These are phyloP conservation scores for Miscanthus lutarioriparius DNA, from an alignment of 176 grass and related monocot genomes.

Conservation along the genomic window DNA sequence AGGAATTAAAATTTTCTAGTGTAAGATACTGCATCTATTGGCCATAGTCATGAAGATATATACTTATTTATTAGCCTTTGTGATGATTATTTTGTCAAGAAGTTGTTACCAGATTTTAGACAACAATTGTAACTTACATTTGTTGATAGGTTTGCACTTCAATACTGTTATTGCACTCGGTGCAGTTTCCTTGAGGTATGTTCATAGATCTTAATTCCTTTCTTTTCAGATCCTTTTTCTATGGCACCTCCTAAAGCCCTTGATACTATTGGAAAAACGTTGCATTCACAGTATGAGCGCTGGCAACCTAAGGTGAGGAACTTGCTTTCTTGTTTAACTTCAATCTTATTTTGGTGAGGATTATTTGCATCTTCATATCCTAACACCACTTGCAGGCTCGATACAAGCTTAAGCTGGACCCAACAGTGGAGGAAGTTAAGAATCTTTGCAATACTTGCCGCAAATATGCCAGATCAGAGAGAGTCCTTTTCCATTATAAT, in stretches of 20 bases:
- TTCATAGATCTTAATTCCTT: not conserved
- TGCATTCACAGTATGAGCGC: slow-evolving; percentile 91
- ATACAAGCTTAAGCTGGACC: slow-evolving; percentile 95
- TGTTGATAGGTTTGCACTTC: slow-evolving; percentile 1
- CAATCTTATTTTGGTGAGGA: slow-evolving; percentile 8
- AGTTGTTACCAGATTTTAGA: not conserved
- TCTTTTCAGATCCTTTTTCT: slow-evolving; percentile 83
- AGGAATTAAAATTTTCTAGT: not conserved
- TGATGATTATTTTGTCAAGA: too few species aligned
- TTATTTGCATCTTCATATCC: slow-evolving; percentile 31
- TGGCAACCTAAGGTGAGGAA: slow-evolving; percentile 89
- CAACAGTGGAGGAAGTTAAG: slow-evolving; percentile 93
- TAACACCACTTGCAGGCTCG: slow-evolving; percentile 48
- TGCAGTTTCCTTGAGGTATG: not conserved
- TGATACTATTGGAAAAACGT: slow-evolving; percentile 92
- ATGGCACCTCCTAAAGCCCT: slow-evolving; percentile 93
- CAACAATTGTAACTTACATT: slow-evolving; percentile 3
- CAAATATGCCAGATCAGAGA: slow-evolving; percentile 94
- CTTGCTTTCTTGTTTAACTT: not conserved
- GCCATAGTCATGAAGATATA: not conserved
- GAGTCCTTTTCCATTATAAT: slow-evolving; percentile 99
- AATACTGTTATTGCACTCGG: not conserved
- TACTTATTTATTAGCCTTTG: not conserved
- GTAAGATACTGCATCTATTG: slow-evolving; percentile 1
- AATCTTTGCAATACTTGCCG: slow-evolving; percentile 94